Base-by-base conservation (phyloP, 1,284 basidiomycete species). In the Sanghuangporus baumii region DNA sequence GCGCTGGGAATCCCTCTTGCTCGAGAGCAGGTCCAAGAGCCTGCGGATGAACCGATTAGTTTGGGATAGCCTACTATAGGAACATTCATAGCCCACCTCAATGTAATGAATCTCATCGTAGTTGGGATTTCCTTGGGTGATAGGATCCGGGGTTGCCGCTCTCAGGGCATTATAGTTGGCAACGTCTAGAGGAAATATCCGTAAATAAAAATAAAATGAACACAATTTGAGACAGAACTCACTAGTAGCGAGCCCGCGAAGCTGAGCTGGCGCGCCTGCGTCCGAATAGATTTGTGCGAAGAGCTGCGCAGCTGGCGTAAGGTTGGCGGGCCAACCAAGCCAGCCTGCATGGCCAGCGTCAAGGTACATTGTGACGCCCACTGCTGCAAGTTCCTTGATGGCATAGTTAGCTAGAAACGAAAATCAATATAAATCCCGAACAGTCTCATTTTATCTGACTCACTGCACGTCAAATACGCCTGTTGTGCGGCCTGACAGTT, bases 331-430 rank as follows among this genome's bases (percentile, higher is more conserved):
- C 85, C 85, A 87, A 54, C 85, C 85, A 40, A 60, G 59, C 59
- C 85, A 88, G 52, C 84, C 85, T 56, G 83, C 84, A 67, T 87
- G 84, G 46, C 84, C 85, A 68, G 85, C 85, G 70, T 86, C 83
- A 64, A 85, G 75, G 74, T 86, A 85, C 74, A 76, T 76, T 76
- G 79, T 83, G 60, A 85, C 84, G 51, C 81, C 82, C 60, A 82
- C 79, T 48, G 77, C 68, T 67, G 80, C 77, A 66, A 87, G 78
- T 69, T 83, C 78, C 71, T 82, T 75, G 60, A 86, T 75, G 31
- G 84, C 84, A 68, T 86, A 86, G 61, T 76, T 81, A 58, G 83
- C 79, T 60, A 69, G 78, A 78, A 54, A 75, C 71, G 76, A 79
- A 47, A 14, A 64, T 26, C 14, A 34, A 36, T 54, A 48, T 7